phyloP scores from a whole-genome alignment of 2,329 filamentous ascomycete species.

The Myriosclerotinia scirpicola region DNA sequence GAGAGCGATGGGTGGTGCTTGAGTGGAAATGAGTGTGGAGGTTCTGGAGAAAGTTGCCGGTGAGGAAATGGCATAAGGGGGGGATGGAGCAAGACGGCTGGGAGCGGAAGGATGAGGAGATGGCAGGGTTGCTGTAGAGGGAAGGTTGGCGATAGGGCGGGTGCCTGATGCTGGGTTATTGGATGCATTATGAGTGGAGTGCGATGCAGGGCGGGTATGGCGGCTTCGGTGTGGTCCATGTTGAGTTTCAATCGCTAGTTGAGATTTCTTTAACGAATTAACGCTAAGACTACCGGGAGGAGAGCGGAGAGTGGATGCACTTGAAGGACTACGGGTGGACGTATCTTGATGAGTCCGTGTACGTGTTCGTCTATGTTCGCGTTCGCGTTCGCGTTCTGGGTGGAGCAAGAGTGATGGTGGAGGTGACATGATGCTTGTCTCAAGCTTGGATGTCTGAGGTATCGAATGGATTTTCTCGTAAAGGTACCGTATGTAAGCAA shows the following conservation, averaged over 20 bases:
- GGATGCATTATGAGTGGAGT: background rate
- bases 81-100: background rate
- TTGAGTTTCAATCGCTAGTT: background rate
- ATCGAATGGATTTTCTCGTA: constrained; percentile 6
- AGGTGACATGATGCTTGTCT: constrained; percentile 13
- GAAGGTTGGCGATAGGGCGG: background rate
- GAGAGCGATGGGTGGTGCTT: constrained; percentile 8
- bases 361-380: background rate
- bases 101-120: background rate
- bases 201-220: background rate
- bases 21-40: constrained; percentile 1
- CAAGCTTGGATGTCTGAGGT: background rate
- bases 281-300: background rate
- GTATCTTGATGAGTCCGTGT: background rate
- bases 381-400: background rate
- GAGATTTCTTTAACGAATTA: constrained; percentile 14
- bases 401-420: background rate
- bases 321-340: background rate
- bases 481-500: background rate
- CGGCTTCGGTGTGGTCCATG: constrained; percentile 6
- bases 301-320: constrained; percentile 9
- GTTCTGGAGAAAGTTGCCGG: background rate
- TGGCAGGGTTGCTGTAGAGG: background rate
- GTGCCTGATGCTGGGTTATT: background rate
- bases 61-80: background rate